Evolutionary conservation across 2,329 filamentous ascomycete genomes (phyloP), one percentile per base, ranked within the genome.

Genomic region (Tolypocladium guangdongense): DNA sequence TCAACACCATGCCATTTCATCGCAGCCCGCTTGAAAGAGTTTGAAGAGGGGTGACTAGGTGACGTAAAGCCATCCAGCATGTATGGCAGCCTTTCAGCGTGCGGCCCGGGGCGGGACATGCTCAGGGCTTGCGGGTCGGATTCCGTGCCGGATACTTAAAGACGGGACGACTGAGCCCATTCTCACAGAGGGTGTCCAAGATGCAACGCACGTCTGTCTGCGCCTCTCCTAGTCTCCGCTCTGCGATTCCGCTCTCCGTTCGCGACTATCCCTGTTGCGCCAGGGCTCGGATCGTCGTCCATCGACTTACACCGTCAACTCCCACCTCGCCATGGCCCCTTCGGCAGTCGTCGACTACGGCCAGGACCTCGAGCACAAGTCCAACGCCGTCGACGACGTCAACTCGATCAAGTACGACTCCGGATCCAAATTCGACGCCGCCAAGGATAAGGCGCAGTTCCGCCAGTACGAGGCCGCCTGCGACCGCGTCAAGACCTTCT

Each of bases 401-500:
- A 81, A 82, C 64, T 68, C 73, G 49, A 68, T 79, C 58, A 79
- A 78, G 62, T 75, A 71, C 64, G 70, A 74, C 61, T 58, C 63
- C 7, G 59, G 76, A 56, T 86, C 86, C 55, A 74, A 84, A 59
- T 90, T 90, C 66, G 87, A 90, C 67, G 70, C 78, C 48, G 73
- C 81, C 48, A 92, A 92, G 69, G 86, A 92, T 76, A 91, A 91
- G 75, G 78, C 82, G 24, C 76, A 84, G 59, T 92, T 92, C 73
- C 80, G 90, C 36, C 85, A 93, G 66, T 96, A 92, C 71, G 84
- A 90, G 62, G 83, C 84, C 18, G 88, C 90, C 43, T 89, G 86
- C 72, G 86, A 90, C 71, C 81, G 88, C 50, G 89, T 95, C 68
- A 90, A 90, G 76, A 81, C 79, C 74, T 95, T 95, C 72, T 96